A percentile compares a stretch with the other conserved stretches of the same genome.
phyloP scores from a whole-genome alignment of 768 basidiomycete genomes.

The Boletus reticulatus region DNA sequence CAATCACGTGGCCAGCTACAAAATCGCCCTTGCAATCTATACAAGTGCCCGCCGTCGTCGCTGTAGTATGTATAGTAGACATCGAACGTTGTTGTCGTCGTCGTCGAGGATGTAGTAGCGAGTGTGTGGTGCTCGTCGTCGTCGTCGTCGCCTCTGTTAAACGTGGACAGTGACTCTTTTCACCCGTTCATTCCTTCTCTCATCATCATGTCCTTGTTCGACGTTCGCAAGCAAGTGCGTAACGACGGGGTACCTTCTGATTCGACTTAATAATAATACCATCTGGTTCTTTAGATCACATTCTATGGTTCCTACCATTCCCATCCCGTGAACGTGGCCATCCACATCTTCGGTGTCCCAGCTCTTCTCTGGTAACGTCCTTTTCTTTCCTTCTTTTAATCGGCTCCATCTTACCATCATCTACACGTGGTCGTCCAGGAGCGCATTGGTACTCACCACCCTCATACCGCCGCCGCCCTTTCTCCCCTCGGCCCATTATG shows the following conservation, averaged over 20 bases:
- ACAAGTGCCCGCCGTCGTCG: no score
- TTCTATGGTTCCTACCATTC: constrained; percentile 95
- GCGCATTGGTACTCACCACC: constrained; percentile 52
- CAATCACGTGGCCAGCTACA: constrained; percentile 13
- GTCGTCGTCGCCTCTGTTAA: no score
- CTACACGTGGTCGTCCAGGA: constrained; percentile 41
- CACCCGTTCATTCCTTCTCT: background rate
- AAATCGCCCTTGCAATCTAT: no score
- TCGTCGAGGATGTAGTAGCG: no score
- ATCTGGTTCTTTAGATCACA: constrained; percentile 53
- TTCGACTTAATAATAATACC: constrained; percentile 7
- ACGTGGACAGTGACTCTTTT: no score
- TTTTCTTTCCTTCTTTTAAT: constrained; percentile 7
- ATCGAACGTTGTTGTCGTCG: no score
- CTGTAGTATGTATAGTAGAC: no score
- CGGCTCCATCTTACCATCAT: constrained; percentile 2
- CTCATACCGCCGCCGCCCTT: constrained; percentile 50
- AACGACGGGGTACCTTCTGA: background rate
- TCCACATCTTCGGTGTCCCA: constrained; percentile 87
- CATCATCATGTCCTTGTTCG: constrained; percentile 47
- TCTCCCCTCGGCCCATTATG: constrained; percentile 52
- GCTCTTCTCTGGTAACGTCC: constrained; percentile 68
- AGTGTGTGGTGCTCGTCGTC: no score
- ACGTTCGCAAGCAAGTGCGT: constrained; percentile 68
- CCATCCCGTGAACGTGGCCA: constrained; percentile 76